Evolutionary conservation across 768 basidiomycete genomes (phyloP).

Genomic region (Boletus sp.): DNA sequence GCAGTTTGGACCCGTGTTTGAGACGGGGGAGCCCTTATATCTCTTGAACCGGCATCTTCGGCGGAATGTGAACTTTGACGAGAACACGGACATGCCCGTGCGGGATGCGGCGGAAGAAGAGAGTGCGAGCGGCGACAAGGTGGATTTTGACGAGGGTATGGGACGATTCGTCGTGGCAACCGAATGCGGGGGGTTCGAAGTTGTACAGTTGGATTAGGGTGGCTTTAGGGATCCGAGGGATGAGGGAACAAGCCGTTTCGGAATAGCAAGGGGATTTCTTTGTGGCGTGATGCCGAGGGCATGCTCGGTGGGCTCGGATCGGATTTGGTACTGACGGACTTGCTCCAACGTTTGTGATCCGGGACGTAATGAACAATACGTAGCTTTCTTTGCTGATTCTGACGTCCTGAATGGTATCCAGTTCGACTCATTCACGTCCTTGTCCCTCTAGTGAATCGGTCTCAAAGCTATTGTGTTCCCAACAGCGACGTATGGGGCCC

Average conservation of each 20-base stretch:
- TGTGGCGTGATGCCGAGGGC: not conserved
- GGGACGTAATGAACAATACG: not conserved
- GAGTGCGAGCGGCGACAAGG: constrained; percentile 10
- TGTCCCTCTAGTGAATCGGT: not conserved
- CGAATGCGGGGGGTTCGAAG: constrained; percentile 26
- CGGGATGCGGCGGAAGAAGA: not conserved
- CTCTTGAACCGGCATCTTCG: constrained; percentile 4
- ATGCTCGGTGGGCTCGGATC: not conserved
- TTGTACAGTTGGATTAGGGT: constrained; percentile 22
- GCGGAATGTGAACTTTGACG: not conserved
- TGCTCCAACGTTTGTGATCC: not conserved
- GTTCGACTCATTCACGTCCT: not conserved
- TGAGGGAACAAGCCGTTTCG: not conserved
- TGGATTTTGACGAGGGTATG: constrained; percentile 33
- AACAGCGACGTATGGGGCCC: not conserved
- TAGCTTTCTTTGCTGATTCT: not conserved
- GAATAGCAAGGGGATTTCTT: not conserved
- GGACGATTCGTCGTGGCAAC: constrained; percentile 31
- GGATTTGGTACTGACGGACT: not conserved
- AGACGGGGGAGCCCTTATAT: constrained; percentile 21
- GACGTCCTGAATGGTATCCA: not conserved
- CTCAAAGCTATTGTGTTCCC: not conserved
- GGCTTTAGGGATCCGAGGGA: not conserved
- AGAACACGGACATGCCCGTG: not conserved
- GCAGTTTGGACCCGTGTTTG: constrained; percentile 29